phyloP scores from a whole-genome alignment of 176 grass and related monocot species.

The Aegilops sharonensis region DNA sequence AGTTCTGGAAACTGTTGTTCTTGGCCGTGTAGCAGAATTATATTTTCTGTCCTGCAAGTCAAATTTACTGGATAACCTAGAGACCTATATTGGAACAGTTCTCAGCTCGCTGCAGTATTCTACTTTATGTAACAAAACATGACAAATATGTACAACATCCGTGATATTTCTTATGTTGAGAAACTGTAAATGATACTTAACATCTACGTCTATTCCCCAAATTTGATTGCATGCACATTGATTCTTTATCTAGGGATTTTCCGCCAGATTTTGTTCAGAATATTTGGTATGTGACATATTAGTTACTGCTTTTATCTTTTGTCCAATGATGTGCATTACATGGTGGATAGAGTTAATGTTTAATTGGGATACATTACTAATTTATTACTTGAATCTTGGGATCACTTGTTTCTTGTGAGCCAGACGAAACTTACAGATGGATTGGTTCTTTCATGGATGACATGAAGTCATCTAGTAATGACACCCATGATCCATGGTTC shows the following conservation, averaged over 20 bases:
- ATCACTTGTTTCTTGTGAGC: not conserved
- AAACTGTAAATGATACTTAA: not conserved
- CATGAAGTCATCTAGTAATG: slow-evolving; percentile 10
- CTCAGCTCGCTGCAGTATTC: not conserved
- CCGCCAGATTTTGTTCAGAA: not conserved
- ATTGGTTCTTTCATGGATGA: not conserved
- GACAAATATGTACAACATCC: not conserved
- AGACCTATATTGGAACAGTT: not conserved
- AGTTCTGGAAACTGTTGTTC: not conserved
- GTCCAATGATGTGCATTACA: not conserved
- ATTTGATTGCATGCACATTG: not conserved
- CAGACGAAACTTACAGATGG: not conserved
- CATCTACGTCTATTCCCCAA: not conserved
- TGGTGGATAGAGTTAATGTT: not conserved
- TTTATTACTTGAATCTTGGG: not conserved
- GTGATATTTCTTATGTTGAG: not conserved
- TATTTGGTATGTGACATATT: not conserved
- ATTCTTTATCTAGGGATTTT: not conserved
- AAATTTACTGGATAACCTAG: not conserved
- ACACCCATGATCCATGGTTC: not conserved
- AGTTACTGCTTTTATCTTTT: not conserved
- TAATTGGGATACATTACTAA: not conserved
- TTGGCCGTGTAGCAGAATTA: not conserved
- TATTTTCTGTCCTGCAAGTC: not conserved
- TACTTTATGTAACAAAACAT: slow-evolving; percentile 25